These are phyloP conservation scores for Coniochaeta ligniaria DNA, from an alignment of 2,329 filamentous ascomycete genomes.

Conservation along the genomic window DNA sequence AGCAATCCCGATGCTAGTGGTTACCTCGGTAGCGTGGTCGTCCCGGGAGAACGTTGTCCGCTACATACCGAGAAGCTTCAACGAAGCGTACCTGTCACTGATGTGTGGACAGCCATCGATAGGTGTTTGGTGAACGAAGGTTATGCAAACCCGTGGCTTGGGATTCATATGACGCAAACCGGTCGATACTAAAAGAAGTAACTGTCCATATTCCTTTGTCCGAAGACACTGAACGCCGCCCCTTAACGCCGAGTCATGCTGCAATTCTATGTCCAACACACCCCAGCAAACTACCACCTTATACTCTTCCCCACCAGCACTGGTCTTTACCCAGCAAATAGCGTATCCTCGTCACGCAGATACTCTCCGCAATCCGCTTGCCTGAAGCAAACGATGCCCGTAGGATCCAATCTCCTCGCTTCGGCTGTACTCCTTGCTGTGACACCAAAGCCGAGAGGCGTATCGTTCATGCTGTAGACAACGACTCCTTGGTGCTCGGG, in stretches of 20 bases:
- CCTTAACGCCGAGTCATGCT: background rate
- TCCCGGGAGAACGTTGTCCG: no score
- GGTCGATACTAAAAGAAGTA: background rate
- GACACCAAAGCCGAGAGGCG: constrained; percentile 86
- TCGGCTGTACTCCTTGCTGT: constrained; percentile 84
- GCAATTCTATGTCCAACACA: background rate
- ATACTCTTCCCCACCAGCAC: background rate
- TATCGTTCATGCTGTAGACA: constrained; percentile 87
- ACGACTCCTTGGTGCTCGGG: constrained; percentile 90
- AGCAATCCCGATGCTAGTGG: background rate
- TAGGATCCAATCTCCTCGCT: constrained; percentile 78
- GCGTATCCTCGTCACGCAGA: constrained; percentile 69
- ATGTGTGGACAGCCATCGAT: no score
- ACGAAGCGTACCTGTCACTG: no score
- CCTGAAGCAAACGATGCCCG: constrained; percentile 79
- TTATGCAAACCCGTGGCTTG: no score
- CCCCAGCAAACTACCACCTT: background rate
- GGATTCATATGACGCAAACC: background rate
- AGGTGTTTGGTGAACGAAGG: no score
- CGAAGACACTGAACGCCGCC: background rate
- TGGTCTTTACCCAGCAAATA: constrained; percentile 46
- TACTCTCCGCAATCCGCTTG: constrained; percentile 96
- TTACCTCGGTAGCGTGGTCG: no score
- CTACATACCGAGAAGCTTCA: no score
- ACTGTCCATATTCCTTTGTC: background rate